Base-by-base conservation (phyloP, 1,284 basidiomycete species). In the Taiwanofungus camphoratus region DNA sequence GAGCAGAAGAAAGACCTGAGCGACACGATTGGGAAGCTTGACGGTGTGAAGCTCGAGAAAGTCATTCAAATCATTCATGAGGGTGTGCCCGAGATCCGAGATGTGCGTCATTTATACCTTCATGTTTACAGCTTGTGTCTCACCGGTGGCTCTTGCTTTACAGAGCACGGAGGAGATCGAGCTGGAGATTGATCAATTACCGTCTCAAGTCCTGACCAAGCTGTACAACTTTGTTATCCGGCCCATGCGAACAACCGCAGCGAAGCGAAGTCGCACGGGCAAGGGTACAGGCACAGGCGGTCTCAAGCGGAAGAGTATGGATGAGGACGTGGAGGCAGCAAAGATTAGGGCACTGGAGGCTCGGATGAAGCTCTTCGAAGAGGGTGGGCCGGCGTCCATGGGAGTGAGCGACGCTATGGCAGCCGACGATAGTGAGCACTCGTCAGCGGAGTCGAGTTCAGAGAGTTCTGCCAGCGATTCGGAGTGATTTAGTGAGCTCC, bases 1-100 rank as follows among this genome's bases (percentile, higher is more conserved):
- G 87, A 92, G 55, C 92, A 96, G 71, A 96, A 97, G 82, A 92
- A 94, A 67, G 91, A 96, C 60, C 71, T 97, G 44, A 94, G 92
- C 55, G 90, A 94, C 63, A 89, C 92, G 42, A 97, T 97, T 55
- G 74, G 76, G 48, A 77, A 75, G 52, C 76, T 92, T 15, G 89
- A 92, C 51, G 88, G 82, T 18, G 63, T 74, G 40, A 87, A 86
- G 58, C 67, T 94, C 46, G 84, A 89, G 62, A 79, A 79, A 58
- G 92, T 94, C 35, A 90, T 95, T 50, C 76, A 84, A 55, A 93
- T 97, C 59, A 97, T 97, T 52, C 88, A 94, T 56, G 81, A 92
- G 60, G 83, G 90, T 39, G 84, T 92, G 38, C 82, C 90, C 23
- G 86, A 90, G 61, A 87, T 96, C 49, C 79, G 88, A 57, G 86